These are phyloP conservation scores for Poa pratensis DNA, from an alignment of 176 grass and related monocot species.

Conservation along the genomic window DNA sequence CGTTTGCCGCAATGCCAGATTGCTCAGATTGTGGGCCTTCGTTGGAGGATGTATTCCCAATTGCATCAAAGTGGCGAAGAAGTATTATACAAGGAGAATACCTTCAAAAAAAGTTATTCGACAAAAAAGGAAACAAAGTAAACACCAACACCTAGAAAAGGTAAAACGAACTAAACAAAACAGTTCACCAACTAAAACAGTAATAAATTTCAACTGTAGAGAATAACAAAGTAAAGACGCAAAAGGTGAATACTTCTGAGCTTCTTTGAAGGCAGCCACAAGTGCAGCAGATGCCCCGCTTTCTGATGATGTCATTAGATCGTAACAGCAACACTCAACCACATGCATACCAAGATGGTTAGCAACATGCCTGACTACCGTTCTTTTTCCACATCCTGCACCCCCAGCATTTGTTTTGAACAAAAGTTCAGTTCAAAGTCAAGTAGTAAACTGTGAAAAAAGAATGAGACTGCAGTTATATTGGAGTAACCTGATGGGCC, in stretches of 20 bases:
- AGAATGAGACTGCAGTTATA: slow-evolving; percentile 13
- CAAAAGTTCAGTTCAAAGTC: neutral
- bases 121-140: slow-evolving; percentile 29
- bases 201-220: slow-evolving; percentile 13
- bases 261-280: slow-evolving; percentile 76
- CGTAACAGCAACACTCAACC: slow-evolving; percentile 88
- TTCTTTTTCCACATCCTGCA: slow-evolving; percentile 86
- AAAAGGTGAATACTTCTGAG: slow-evolving; percentile 66
- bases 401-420: slow-evolving; percentile 8
- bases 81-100: slow-evolving; percentile 90
- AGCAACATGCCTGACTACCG: slow-evolving; percentile 77
- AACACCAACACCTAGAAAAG: slow-evolving; percentile 1
- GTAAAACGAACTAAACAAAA: slow-evolving; percentile 25
- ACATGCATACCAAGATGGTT: slow-evolving; percentile 78
- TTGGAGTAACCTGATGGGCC: slow-evolving; percentile 70
- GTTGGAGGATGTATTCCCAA: slow-evolving; percentile 75
- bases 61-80: slow-evolving; percentile 81
- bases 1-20: slow-evolving; percentile 68
- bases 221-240: slow-evolving; percentile 34
- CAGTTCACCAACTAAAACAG: slow-evolving; percentile 24
- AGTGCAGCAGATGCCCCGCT: slow-evolving; percentile 76
- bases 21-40: slow-evolving; percentile 82
- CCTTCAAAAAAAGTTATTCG: slow-evolving; percentile 58
- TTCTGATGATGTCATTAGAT: slow-evolving; percentile 77
- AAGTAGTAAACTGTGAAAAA: neutral